Evolutionary conservation across 2,329 filamentous ascomycete species (phyloP), one percentile per base, ranked within the genome.

Genomic region (Sporothrix luriei): DNA sequence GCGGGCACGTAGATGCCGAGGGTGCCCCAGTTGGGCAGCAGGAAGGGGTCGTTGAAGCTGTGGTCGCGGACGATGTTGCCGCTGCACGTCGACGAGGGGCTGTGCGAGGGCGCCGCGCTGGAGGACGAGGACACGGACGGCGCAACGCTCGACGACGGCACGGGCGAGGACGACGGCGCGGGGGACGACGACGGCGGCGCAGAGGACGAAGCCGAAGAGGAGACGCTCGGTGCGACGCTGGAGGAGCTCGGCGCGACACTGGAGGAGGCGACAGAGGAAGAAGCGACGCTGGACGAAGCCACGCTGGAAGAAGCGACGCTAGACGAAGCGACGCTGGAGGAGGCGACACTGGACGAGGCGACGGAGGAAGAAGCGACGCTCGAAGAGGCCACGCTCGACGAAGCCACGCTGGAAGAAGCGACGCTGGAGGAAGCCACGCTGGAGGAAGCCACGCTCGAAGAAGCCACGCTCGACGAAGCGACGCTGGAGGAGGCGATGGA

Each of bases 11-110:
- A 59, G 7, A 59, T 4, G 29, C 55, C 55, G 2, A 59, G 55
- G 55, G 19, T 59, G 29, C 7, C 29, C 64, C 64, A 66, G 64
- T 66, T 21, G 19, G 49, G 64, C n/a, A 43, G 49, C 48, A 66
- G 33, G 64, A 40, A 26, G 10, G 3, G 5, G 21, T 48, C 21
- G 3, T 51, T 13, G 14, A 68, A 68, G 38, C 13, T 16, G 51
- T 24, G 38, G 52, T 68, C 40, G 40, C 46, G 29, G 51, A 68
- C 19, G 29, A 68, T 33, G 65, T 68, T 68, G 65, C 51, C 65
- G 1, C 33, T 21, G 55, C 55, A 55, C 13, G 13, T 11, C 5
- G 38, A 9, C 33, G 65, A 67, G 19, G 65, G 49, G 65, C 33
- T 54, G 33, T 49, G 4, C 49, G 64, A 43, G 19, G 57, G n/a